These are phyloP conservation scores for Mucor plumbeus DNA, from an alignment of 371 early-diverging fungal species.

Conservation along the genomic window DNA sequence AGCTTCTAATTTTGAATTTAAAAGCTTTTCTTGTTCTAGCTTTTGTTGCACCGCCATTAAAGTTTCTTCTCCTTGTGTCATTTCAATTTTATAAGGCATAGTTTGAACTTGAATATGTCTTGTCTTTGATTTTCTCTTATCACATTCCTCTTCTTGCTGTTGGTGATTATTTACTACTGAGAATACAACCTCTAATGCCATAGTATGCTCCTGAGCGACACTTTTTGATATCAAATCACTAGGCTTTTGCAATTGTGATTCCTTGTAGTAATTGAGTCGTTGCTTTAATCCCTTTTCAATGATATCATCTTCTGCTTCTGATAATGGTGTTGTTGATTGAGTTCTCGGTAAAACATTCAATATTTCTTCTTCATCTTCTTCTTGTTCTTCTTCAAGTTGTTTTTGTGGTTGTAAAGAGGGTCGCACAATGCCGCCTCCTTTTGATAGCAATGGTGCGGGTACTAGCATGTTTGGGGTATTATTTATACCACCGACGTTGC, in stretches of 20 bases:
- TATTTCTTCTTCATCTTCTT: constrained; percentile 3
- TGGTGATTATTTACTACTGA: constrained; percentile 12
- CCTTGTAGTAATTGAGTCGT: constrained; percentile 14
- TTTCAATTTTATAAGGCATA: constrained; percentile 3
- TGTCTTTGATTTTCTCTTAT: neutral
- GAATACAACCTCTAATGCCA: constrained; percentile 20
- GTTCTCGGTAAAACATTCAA: constrained; percentile 1
- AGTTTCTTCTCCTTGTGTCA: neutral
- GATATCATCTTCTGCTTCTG: constrained; percentile 7
- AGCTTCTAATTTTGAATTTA: constrained; percentile 46
- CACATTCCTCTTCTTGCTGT: constrained; percentile 1
- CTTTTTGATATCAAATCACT: constrained; percentile 17
- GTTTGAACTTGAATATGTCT: constrained; percentile 39
- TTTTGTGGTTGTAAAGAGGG: neutral
- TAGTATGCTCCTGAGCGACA: constrained; percentile 30
- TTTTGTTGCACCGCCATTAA: constrained; percentile 36
- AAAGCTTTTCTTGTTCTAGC: constrained; percentile 49
- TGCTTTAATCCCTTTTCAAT: constrained; percentile 27
- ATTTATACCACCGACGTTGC: constrained; percentile 6
- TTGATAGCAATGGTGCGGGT: constrained; percentile 5
- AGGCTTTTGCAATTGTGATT: constrained; percentile 1
- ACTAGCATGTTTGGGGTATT: constrained; percentile 2
- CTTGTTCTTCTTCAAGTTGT: neutral
- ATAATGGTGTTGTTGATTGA: neutral
- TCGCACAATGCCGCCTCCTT: neutral